phyloP scores from a whole-genome alignment of 2,329 filamentous ascomycete species.

The Coleophoma crateriformis region DNA sequence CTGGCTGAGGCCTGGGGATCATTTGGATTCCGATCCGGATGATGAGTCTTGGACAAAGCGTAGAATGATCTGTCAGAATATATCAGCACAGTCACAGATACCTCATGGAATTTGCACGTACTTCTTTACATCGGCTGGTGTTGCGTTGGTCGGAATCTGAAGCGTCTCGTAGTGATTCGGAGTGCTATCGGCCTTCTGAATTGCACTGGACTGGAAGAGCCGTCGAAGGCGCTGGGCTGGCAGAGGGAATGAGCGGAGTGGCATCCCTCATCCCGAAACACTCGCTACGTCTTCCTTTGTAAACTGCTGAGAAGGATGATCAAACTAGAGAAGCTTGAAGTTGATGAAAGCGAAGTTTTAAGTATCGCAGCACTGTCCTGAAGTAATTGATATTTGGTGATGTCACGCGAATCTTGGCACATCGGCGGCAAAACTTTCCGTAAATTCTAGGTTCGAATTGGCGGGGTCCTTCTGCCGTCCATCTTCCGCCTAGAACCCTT shows the following conservation, averaged over 20 bases:
- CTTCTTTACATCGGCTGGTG: constrained; percentile 79
- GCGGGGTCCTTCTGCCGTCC: neutral
- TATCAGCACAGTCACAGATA: neutral
- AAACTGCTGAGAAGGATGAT: neutral
- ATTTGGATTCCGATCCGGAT: constrained; percentile 82
- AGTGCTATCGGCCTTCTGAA: constrained; percentile 25
- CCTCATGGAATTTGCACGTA: constrained; percentile 26
- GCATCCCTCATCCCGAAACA: constrained; percentile 57
- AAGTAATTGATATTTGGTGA: neutral
- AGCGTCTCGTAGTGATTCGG: constrained; percentile 79
- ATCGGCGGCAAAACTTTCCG: neutral
- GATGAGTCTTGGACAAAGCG: constrained; percentile 81
- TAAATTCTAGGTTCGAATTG: neutral
- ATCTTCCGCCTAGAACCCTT: no score
- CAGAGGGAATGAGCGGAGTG: constrained; percentile 33
- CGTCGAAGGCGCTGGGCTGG: constrained; percentile 11
- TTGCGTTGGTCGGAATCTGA: constrained; percentile 63
- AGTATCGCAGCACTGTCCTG: neutral
- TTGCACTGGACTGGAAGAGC: constrained; percentile 39
- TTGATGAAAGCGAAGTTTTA: neutral
- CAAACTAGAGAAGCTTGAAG: neutral
- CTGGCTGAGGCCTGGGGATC: constrained; percentile 67
- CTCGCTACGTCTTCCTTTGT: neutral
- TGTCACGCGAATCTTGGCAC: neutral
- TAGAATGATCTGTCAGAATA: constrained; percentile 65